Percentiles rank a stretch among this genome's conserved stretches.
phyloP scores from a whole-genome alignment of 2,329 filamentous ascomycete species.

The Lecanicillium sp. region DNA sequence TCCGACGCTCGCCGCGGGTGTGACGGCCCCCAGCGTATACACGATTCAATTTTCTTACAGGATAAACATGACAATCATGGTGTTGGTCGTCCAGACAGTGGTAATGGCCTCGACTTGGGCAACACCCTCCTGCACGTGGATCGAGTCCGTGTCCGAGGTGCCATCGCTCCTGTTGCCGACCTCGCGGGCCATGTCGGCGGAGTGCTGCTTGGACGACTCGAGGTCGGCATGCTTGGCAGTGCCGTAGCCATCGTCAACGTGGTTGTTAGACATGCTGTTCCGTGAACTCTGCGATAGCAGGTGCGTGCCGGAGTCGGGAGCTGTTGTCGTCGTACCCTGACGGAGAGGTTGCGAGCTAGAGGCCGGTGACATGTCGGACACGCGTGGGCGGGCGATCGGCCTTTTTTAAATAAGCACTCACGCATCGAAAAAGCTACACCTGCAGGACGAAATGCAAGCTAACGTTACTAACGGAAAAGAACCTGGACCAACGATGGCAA shows the following conservation, averaged over 20 bases:
- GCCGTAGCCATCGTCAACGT: slow-evolving; percentile 1
- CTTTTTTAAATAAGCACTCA: background rate
- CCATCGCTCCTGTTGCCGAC: background rate
- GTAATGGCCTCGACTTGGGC: slow-evolving; percentile 33
- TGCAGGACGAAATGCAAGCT: too few relatives aligned
- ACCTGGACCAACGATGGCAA: too few relatives aligned
- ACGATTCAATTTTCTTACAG: slow-evolving; percentile 27
- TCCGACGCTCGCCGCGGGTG: background rate
- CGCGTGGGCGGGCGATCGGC: background rate
- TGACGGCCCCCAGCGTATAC: background rate
- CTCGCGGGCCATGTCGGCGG: slow-evolving; percentile 13
- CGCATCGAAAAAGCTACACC: too few relatives aligned
- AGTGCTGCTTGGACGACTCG: background rate
- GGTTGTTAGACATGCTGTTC: background rate
- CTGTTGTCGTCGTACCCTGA: background rate
- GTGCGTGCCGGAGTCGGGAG: background rate
- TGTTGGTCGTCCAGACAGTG: slow-evolving; percentile 31
- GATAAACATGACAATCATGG: slow-evolving; percentile 30
- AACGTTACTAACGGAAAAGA: too few relatives aligned
- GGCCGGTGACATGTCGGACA: background rate
- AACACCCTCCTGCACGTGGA: slow-evolving; percentile 31
- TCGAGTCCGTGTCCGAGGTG: slow-evolving; percentile 15
- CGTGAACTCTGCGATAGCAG: background rate
- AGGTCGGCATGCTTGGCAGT: slow-evolving; percentile 3
- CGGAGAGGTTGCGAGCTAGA: background rate